Percentiles rank a stretch among this genome's conserved stretches.
Conservation (phyloP, 108 stramenopile genomes). For the Pseudonitzschia multiseries region DNA sequence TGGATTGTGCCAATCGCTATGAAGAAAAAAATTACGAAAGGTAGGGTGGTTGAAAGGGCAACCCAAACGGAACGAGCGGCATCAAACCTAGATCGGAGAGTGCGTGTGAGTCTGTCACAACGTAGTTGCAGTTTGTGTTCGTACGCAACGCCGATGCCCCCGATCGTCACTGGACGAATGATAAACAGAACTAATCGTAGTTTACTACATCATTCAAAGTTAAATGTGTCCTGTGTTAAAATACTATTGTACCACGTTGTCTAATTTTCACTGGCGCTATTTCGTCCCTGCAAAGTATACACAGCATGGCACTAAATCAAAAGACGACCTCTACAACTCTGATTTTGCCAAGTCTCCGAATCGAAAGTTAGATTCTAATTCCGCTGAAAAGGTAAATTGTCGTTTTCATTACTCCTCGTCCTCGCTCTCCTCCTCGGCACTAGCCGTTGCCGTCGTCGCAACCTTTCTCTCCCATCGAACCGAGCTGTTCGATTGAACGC, state of each 20-base stretch:
- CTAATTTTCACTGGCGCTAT: background rate
- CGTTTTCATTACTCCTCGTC: background rate
- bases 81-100: background rate
- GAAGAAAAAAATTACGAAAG: background rate
- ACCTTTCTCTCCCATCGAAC: slow-evolving; percentile 36
- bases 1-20: background rate
- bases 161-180: background rate
- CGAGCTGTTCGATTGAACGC: slow-evolving; percentile 39
- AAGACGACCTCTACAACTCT: too few species aligned
- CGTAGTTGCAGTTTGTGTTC: background rate
- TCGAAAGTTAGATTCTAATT: too few species aligned
- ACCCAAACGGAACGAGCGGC: too few species aligned
- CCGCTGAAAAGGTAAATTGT: too few species aligned
- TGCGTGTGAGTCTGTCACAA: background rate
- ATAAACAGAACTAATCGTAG: too few species aligned
- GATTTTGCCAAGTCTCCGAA: too few species aligned
- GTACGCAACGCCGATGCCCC: background rate
- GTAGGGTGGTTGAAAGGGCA: background rate
- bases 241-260: too few species aligned
- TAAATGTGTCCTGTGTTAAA: too few species aligned
- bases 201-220: background rate
- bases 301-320: too few species aligned
- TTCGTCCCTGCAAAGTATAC: background rate
- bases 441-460: too few species aligned
- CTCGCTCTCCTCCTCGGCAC: background rate